Evolutionary conservation across 495 filamentous ascomycete genomes (phyloP), one percentile per base, ranked within the genome.

Genomic region (Neurospora sp.): DNA sequence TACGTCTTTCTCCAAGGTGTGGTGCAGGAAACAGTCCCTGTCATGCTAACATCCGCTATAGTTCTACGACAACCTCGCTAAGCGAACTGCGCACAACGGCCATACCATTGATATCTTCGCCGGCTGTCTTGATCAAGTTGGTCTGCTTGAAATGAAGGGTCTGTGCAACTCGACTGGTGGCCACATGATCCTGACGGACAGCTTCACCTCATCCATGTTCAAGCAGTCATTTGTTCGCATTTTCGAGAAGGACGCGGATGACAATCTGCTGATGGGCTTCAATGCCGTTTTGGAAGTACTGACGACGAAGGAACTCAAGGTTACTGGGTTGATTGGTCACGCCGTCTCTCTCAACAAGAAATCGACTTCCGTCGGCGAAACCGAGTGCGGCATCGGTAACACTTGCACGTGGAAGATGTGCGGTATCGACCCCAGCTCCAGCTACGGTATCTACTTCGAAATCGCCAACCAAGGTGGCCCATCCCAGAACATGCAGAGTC

Each of bases 341-440:
- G 96, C 96, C 3, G 90, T 98, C 40, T 97, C 94, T 4, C 84
- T 97, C 79, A 98, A 98, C 85, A 99, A 98, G 86, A 99, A 99
- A 80, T 98, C 96, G 3, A 90, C 92, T 11, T 97, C 93, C 7
- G 96, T 99, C 38, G 96, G 96, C 62, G 96, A 99, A 84, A 98
- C 96, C 0, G 96, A 99, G 80, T 96, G 94, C 81, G 96, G 96
- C 76, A 98, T 98, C 77, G 96, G 96, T 78, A 98, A 98, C 79
- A 99, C 96, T 8, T 98, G 96, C 83, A 95, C 94, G 2, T 99
- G 96, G 96, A 99, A 98, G 84, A 98, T 99, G 94, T 98, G 96
- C 78, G 93, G 93, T 73, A 97, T 99, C 74, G 94, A 97, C 77
- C 96, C 96, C 39, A 90, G 90, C 70, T 90, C 96, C 38, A 97